Evolutionary conservation across 306 rosid genomes (phyloP).

Genomic region (Cicer yamashitae): DNA sequence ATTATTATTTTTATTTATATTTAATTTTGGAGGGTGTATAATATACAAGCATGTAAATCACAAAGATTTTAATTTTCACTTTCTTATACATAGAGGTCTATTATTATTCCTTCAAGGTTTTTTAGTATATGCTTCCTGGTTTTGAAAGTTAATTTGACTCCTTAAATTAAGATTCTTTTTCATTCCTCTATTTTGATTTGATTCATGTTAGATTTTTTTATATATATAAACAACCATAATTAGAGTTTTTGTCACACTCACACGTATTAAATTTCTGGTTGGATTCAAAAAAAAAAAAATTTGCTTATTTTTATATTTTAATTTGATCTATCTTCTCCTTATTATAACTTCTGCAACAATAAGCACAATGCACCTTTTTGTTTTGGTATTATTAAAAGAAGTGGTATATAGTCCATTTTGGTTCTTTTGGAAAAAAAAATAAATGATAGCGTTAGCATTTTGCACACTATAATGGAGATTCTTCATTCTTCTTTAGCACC

Average conservation of each 20-base stretch:
- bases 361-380: neutral
- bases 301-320: constrained; percentile 28
- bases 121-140: constrained; percentile 45
- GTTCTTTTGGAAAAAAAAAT: constrained; percentile 35
- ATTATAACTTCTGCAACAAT: constrained; percentile 16
- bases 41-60: neutral
- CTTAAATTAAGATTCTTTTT: constrained; percentile 66
- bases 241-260: neutral
- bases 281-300: no score
- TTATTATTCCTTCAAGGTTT: constrained; percentile 35
- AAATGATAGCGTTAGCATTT: constrained; percentile 41
- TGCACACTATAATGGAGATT: constrained; percentile 39
- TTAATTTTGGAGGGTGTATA: neutral
- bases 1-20: no score
- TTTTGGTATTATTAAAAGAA: constrained; percentile 17
- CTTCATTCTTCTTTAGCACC: constrained; percentile 46
- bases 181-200: constrained; percentile 61
- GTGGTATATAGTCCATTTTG: neutral
- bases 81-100: neutral
- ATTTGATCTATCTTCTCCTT: constrained; percentile 14
- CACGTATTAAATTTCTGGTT: constrained; percentile 12
- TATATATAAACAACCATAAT: neutral
- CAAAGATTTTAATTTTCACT: neutral
- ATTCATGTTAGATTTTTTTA: constrained; percentile 34
- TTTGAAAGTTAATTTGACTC: constrained; percentile 55